These are phyloP conservation scores for Neurospora hispaniola DNA, from an alignment of 495 filamentous ascomycete species.

Conservation along the genomic window DNA sequence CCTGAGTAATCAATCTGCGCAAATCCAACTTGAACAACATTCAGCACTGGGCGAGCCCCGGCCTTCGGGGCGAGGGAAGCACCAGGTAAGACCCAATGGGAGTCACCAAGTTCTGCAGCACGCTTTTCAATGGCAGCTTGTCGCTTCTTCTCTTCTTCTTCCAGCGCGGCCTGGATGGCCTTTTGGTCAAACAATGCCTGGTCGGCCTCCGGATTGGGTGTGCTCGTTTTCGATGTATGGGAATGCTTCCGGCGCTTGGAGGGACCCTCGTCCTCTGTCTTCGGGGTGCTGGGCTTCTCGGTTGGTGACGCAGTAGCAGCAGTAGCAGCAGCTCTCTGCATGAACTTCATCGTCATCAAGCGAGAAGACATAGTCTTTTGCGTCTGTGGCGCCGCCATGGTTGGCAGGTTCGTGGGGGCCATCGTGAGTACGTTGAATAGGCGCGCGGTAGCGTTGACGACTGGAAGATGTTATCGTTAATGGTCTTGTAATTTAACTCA, in stretches of 20 bases:
- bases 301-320: constrained; percentile 30
- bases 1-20: constrained; percentile 32
- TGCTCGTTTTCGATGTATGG: constrained; percentile 11
- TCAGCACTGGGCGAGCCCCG: constrained; percentile 22
- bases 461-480: not conserved
- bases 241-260: constrained; percentile 44
- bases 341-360: constrained; percentile 96
- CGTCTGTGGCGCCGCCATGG: constrained; percentile 30
- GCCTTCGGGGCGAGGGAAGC: constrained; percentile 8
- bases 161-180: constrained; percentile 56
- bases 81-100: constrained; percentile 69
- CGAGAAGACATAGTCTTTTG: constrained; percentile 78
- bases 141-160: constrained; percentile 65
- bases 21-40: constrained; percentile 39
- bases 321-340: constrained; percentile 72
- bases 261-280: constrained; percentile 25
- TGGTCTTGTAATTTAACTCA: not conserved
- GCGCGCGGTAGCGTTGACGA: not conserved
- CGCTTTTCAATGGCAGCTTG: constrained; percentile 57
- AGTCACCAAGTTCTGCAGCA: constrained; percentile 69
- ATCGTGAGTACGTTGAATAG: constrained; percentile 3
- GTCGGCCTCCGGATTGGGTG: constrained; percentile 9
- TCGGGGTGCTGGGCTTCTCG: constrained; percentile 31
- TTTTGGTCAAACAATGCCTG: constrained; percentile 32
- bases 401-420: constrained; percentile 11